phyloP scores from a whole-genome alignment of 148 eudicot genomes.

The Cornus suecica region DNA sequence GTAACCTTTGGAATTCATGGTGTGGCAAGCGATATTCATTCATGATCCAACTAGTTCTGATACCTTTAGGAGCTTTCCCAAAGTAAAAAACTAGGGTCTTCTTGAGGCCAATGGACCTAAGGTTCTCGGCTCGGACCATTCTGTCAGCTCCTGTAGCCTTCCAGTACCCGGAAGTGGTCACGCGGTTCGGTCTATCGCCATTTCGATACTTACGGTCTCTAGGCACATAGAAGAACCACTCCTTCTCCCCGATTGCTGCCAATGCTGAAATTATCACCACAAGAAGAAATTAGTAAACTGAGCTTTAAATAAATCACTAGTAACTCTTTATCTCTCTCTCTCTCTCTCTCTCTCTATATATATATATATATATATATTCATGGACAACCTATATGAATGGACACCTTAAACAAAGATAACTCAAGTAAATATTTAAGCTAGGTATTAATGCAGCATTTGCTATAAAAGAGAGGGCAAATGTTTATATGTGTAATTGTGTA shows the following conservation, averaged over 20 bases:
- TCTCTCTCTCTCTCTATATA: no score
- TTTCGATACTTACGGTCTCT: constrained; percentile 84
- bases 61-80: constrained; percentile 90
- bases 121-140: constrained; percentile 61
- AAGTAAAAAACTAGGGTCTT: constrained; percentile 88
- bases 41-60: constrained; percentile 93
- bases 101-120: constrained; percentile 66
- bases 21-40: constrained; percentile 91
- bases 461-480: not conserved
- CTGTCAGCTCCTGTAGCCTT: constrained; percentile 93
- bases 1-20: constrained; percentile 77
- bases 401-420: no score
- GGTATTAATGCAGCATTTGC: no score
- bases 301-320: not conserved
- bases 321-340: no score
- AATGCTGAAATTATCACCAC: constrained; percentile 37
- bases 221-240: constrained; percentile 93
- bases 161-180: constrained; percentile 91
- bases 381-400: no score
- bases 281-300: not conserved
- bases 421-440: no score
- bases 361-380: no score
- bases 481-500: no score
- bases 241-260: constrained; percentile 92
- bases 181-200: constrained; percentile 87